Base-by-base conservation (phyloP, 2,329 filamentous ascomycete species). In the Grosmannia serpens region DNA sequence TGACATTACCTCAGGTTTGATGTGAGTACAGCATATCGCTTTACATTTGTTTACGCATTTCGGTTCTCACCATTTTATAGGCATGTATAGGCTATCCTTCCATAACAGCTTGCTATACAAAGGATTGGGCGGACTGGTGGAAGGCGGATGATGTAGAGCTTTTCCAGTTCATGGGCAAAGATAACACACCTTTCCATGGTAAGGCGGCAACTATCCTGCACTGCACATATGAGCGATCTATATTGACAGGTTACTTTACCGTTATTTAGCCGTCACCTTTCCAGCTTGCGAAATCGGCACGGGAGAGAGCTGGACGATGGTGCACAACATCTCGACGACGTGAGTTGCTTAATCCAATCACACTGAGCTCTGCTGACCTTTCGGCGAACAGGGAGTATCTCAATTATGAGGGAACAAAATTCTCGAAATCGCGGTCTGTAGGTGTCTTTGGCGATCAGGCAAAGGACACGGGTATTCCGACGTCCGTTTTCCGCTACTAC, bases 61-160 rank as follows among this genome's bases (percentile, higher is more conserved):
- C 22, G 27, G n/a, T n/a, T n/a, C 35, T 56, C 2, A 59, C 49
- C 8, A 20, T 8, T 17, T 11, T 68, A 53, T 65, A 69, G 89
- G 87, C 90, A 90, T 96, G 69, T 89, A 95, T 96, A 67, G 91
- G 91, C 24, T 96, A 96, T 70, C 86, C 91, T n/a, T 95, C 90
- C 1, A 96, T 96, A 65, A 96, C 91, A 1, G 89, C 89, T 63
- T 91, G 84, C 66, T 95, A 95, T 71, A 96, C 91, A 6, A 77
- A 82, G 58, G 69, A 71, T 17, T 96, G 91, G 91, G 85, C 95
- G 75, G 81, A 89, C 68, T 96, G 91, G 91, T 96, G 91, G 91
- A 85, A 87, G 68, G 87, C 95, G 0, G 86, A 95, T 51, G 80
- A 95, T 38, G 91, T 96, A 53, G 82, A 87, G 68, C 81, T 96